Conservation (phyloP, 78 protist genomes). For the Monosiga brevicollis region DNA sequence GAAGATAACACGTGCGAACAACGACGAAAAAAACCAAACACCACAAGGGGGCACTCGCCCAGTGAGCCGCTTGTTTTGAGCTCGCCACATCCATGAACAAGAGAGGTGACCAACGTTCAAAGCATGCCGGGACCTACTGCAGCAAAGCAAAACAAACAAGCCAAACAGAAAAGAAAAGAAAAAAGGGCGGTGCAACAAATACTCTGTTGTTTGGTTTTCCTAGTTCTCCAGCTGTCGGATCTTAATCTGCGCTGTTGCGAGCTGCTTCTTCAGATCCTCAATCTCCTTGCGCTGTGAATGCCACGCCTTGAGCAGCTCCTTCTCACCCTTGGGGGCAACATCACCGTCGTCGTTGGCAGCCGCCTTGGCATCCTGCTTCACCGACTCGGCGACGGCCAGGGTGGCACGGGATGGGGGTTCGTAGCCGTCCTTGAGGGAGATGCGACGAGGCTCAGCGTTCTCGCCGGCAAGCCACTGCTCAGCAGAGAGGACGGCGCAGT, state of each 20-base stretch:
- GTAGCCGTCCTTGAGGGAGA: slow-evolving; percentile 49
- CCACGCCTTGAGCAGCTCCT: neutral
- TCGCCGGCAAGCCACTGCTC: slow-evolving; percentile 72
- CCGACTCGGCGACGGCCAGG: neutral
- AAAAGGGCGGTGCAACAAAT: too few relatives aligned
- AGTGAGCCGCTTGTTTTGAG: too few relatives aligned
- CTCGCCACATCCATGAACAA: too few relatives aligned
- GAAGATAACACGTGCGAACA: too few relatives aligned
- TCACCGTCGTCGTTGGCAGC: neutral
- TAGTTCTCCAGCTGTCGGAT: neutral
- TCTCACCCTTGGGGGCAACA: neutral
- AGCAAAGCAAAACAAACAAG: too few relatives aligned
- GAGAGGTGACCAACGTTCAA: too few relatives aligned
- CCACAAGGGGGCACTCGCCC: too few relatives aligned
- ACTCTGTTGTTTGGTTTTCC: neutral
- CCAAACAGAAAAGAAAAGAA: too few relatives aligned
- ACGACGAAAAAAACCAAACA: too few relatives aligned
- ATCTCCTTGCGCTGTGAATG: neutral
- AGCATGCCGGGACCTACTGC: too few relatives aligned
- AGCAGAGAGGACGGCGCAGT: slow-evolving; percentile 64
- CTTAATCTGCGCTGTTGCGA: neutral
- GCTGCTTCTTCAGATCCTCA: neutral
- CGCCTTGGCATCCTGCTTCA: neutral
- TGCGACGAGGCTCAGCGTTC: slow-evolving; percentile 58
- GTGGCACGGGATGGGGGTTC: neutral